phyloP scores from a whole-genome alignment of 2,329 filamentous ascomycete genomes.

The Fonsecaea nubica region DNA sequence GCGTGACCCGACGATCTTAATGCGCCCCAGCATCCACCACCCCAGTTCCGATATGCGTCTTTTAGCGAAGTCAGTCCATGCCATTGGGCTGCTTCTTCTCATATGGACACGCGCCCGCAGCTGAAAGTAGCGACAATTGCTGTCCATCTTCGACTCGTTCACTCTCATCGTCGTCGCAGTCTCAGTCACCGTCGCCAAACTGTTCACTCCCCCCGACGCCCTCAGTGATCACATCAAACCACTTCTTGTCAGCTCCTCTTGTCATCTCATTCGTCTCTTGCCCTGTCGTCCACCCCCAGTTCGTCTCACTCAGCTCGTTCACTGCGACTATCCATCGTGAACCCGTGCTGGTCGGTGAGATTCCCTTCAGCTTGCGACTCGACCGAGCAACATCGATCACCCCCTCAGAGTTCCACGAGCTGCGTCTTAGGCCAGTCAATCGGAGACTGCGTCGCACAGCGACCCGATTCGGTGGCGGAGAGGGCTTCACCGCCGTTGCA shows the following conservation, averaged over 20 bases:
- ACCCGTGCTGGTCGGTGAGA: background rate
- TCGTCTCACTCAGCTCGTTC: background rate
- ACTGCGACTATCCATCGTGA: background rate
- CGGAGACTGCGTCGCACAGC: background rate
- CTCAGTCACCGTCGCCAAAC: background rate
- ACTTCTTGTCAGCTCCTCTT: background rate
- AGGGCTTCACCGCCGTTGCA: background rate
- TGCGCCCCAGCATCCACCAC: slow-evolving; percentile 1
- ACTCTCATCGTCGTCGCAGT: slow-evolving; percentile 4
- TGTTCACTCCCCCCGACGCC: background rate
- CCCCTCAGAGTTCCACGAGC: background rate
- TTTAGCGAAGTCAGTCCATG: slow-evolving; percentile 4
- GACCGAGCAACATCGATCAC: background rate
- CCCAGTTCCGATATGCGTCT: background rate
- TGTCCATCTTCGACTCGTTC: background rate
- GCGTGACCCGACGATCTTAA: slow-evolving; percentile 9
- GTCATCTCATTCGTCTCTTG: background rate
- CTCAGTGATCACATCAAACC: background rate
- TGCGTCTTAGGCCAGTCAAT: background rate
- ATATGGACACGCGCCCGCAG: background rate
- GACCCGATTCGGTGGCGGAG: background rate
- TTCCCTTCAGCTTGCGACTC: background rate
- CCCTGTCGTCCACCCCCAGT: background rate
- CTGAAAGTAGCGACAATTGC: background rate
- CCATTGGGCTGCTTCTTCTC: background rate